Evolutionary conservation across 768 basidiomycete species (phyloP).

Genomic region (Leucocoprinus birnbaumii): DNA sequence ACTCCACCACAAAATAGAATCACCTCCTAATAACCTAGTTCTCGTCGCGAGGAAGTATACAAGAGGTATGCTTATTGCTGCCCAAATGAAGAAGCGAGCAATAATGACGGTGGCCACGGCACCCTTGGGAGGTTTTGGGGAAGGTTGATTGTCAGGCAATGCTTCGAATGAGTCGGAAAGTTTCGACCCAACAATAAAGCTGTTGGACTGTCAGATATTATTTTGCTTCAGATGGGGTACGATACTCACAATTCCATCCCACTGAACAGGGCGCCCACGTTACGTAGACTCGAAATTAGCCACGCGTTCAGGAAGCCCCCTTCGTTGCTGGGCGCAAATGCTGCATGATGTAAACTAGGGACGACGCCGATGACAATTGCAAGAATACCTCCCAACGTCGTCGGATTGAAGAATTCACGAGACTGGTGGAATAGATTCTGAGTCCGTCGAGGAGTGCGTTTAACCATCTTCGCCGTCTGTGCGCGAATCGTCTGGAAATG

Average conservation of each 20-base stretch:
- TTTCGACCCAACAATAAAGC: constrained; percentile 12
- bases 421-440: neutral
- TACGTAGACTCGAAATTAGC: constrained; percentile 10
- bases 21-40: constrained; percentile 3
- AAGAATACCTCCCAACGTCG: constrained; percentile 11
- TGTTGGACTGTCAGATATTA: neutral
- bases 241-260: constrained; percentile 10
- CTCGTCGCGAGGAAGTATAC: constrained; percentile 8
- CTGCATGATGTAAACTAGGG: constrained; percentile 4
- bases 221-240: neutral
- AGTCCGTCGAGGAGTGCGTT: too few relatives aligned
- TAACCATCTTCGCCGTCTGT: too few relatives aligned
- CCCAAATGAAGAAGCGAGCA: constrained; percentile 9
- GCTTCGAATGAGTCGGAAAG: constrained; percentile 9
- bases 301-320: constrained; percentile 11
- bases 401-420: constrained; percentile 1
- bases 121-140: neutral
- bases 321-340: constrained; percentile 4
- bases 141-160: neutral
- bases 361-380: constrained; percentile 2
- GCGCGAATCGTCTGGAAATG: too few relatives aligned
- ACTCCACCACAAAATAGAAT: constrained; percentile 12
- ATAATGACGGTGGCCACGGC: constrained; percentile 4
- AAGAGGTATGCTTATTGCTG: constrained; percentile 6
- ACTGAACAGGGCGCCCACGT: constrained; percentile 10